Evolutionary conservation across 305 asterid genomes (phyloP), one percentile per base, ranked within the genome.

Genomic region (Solanum hybrid): DNA sequence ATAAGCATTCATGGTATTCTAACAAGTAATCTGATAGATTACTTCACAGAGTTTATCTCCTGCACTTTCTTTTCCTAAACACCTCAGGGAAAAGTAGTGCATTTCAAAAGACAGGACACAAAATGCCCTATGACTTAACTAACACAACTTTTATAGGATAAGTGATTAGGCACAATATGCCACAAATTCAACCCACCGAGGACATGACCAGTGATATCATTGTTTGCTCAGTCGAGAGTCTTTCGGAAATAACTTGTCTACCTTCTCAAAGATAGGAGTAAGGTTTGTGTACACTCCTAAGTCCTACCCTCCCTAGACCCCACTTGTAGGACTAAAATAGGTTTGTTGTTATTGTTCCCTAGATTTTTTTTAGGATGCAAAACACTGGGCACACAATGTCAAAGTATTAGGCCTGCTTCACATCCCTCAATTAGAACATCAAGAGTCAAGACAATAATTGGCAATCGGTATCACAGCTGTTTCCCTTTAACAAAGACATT

Each of bases 261-360:
- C 0, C 72, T 17, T 61, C 72, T 61, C 72, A 61, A 20, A 0
- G 11, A 61, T 61, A 14, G 3, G 22, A 0, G 24, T 17, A 17
- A 51, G 68, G n/a, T 51, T 57, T 57, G 68, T 57, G 68, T 6
- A 57, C 68, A 45, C 61, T 11, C 1, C 65, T 45, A 57, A 41
- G 17, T 10, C 13, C 61, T 45, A 61, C 2, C 72, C 72, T 20
- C 2, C 26, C 72, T 61, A 61, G 11, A 61, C 72, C 72, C 72
- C 68, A 65, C 75, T 65, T 65, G 27, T 65, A 65, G 75, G 29
- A 22, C 13, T 65, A 65, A 22, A 65, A 10, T 61, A 0, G 72
- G 0, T 61, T 3, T 0, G 0, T 61, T 61, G 72, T 20, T 61
- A 15, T 51, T 51, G 26, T 79, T 79, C 17, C 51, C 84, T 33